phyloP scores from a whole-genome alignment of 2,329 filamentous ascomycete genomes.

The Didymella sp. region DNA sequence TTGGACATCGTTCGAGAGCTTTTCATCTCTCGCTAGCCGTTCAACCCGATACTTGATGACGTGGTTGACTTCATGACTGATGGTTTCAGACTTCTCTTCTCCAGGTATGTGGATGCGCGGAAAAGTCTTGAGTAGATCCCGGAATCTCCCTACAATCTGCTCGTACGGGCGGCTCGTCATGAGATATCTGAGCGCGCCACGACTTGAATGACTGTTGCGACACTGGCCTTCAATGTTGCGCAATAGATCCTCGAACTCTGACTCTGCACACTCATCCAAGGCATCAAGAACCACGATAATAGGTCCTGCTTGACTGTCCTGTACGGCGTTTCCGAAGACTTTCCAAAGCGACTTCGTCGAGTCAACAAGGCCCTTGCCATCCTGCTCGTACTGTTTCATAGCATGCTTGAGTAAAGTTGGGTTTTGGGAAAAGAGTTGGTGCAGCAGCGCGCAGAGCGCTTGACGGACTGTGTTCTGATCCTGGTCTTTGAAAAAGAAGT shows the following conservation, averaged over 20 bases:
- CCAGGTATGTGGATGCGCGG: constrained; percentile 29
- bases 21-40: constrained; percentile 20
- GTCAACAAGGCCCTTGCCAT: constrained; percentile 22
- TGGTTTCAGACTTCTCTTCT: constrained; percentile 29
- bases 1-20: constrained; percentile 22
- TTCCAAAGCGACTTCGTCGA: constrained; percentile 29
- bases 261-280: constrained; percentile 28
- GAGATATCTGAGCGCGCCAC: constrained; percentile 22
- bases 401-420: constrained; percentile 26
- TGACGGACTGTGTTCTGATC: constrained; percentile 29
- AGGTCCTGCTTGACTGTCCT: constrained; percentile 22
- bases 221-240: constrained; percentile 21
- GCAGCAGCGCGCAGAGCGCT: constrained; percentile 30
- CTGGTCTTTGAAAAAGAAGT: constrained; percentile 35
- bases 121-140: constrained; percentile 19
- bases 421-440: constrained; percentile 29
- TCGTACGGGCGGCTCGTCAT: constrained; percentile 32
- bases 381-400: constrained; percentile 20
- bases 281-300: constrained; percentile 29
- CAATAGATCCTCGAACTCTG: constrained; percentile 24
- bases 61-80: constrained; percentile 28
- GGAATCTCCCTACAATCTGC: constrained; percentile 22
- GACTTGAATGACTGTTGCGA: constrained; percentile 9
- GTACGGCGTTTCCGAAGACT: constrained; percentile 19
- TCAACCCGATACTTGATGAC: constrained; percentile 27